phyloP scores from a whole-genome alignment of 176 grass and related monocot genomes.

The Eragrostis nindensis region DNA sequence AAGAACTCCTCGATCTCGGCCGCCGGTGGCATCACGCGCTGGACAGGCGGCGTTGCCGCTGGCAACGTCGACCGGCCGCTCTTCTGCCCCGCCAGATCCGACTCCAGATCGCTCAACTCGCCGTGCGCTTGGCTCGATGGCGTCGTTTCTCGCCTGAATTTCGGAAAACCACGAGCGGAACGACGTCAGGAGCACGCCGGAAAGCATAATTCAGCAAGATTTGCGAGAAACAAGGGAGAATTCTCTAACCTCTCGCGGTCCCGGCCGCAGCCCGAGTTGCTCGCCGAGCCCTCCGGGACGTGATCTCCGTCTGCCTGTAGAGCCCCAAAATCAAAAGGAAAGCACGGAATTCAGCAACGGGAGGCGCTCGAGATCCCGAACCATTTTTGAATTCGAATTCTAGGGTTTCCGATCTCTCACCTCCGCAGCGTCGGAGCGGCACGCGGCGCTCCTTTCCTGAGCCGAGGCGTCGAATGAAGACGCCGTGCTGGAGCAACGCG shows the following conservation, averaged over 20 bases:
- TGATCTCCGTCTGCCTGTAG: slow-evolving; percentile 51
- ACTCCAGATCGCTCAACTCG: slow-evolving; percentile 66
- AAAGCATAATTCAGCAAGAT: slow-evolving; percentile 48
- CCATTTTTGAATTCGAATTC: slow-evolving; percentile 41
- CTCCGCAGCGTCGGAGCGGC: slow-evolving; percentile 51
- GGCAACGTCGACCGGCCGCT: slow-evolving; percentile 6
- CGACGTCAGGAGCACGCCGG: background rate
- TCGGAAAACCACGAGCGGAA: background rate
- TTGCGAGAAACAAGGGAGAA: background rate
- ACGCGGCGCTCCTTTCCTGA: slow-evolving; percentile 25
- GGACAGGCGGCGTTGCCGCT: background rate
- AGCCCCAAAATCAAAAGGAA: slow-evolving; percentile 2
- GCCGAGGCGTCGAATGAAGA: slow-evolving; percentile 32
- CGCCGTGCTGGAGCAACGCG: slow-evolving; percentile 69
- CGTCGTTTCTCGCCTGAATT: slow-evolving; percentile 70
- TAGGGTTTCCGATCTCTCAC: slow-evolving; percentile 55
- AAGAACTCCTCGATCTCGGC: slow-evolving; percentile 81
- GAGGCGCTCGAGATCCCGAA: slow-evolving; percentile 38
- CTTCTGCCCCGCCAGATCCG: slow-evolving; percentile 43
- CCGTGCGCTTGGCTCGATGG: slow-evolving; percentile 49
- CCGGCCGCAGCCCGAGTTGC: slow-evolving; percentile 46
- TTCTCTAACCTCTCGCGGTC: slow-evolving; percentile 56
- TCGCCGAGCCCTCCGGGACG: slow-evolving; percentile 38
- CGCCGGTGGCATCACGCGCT: slow-evolving; percentile 42
- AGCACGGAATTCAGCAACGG: slow-evolving; percentile 34